These are phyloP conservation scores for Apiospora phragmitis DNA, from an alignment of 2,329 filamentous ascomycete genomes.

Conservation along the genomic window DNA sequence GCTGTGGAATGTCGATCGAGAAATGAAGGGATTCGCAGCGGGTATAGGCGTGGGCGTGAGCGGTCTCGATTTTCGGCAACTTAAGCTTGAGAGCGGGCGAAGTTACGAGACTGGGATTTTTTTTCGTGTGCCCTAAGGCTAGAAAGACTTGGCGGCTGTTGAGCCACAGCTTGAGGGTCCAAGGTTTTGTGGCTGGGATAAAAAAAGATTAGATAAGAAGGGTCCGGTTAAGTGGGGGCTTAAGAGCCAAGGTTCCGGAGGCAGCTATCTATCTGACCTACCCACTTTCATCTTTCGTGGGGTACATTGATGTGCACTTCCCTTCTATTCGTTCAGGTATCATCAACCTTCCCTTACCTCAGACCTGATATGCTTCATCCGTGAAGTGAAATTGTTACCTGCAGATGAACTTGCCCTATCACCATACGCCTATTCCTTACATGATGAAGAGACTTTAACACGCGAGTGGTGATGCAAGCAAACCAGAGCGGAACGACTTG, in stretches of 20 bases:
- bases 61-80: slow-evolving; percentile 13
- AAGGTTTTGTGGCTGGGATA: background rate
- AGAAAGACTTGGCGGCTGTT: background rate
- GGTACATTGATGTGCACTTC: background rate
- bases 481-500: background rate
- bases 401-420: background rate
- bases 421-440: background rate
- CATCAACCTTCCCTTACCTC: background rate
- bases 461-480: background rate
- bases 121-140: slow-evolving; percentile 12
- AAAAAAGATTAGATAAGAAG: slow-evolving; percentile 6
- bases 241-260: slow-evolving; percentile 12
- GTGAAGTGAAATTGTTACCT: background rate
- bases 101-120: slow-evolving; percentile 18
- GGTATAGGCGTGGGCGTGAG: slow-evolving; percentile 18
- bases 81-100: slow-evolving; percentile 9
- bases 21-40: slow-evolving; percentile 28
- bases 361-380: background rate
- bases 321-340: slow-evolving; percentile 6
- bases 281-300: slow-evolving; percentile 1
- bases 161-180: slow-evolving; percentile 1
- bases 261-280: background rate
- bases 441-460: background rate
- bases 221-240: slow-evolving; percentile 12
- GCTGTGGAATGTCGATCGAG: slow-evolving; percentile 18